These are phyloP conservation scores for Lenzites betulinus DNA, from an alignment of 768 basidiomycete species.

Conservation along the genomic window DNA sequence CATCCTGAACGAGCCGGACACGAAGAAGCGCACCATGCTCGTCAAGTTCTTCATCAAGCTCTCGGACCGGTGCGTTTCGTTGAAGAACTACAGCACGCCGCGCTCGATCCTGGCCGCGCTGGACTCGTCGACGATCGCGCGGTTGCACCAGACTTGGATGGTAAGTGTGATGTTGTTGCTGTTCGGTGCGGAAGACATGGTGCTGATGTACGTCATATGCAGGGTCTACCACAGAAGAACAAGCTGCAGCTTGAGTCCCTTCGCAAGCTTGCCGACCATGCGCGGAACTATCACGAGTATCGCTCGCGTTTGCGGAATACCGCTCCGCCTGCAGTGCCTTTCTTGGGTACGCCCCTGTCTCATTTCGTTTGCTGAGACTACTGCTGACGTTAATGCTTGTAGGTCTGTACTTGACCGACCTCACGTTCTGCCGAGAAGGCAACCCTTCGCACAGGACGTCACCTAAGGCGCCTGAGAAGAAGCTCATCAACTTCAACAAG, in stretches of 20 bases:
- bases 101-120: conserved; percentile 92
- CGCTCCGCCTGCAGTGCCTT: conserved; percentile 91
- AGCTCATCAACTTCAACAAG: conserved; percentile 94
- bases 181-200: background rate
- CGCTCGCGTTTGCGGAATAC: conserved; percentile 84
- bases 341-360: conserved; percentile 64
- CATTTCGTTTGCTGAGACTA: conserved; percentile 9
- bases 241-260: conserved; percentile 75
- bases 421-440: conserved; percentile 95
- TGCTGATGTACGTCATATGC: background rate
- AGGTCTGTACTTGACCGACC: conserved; percentile 88
- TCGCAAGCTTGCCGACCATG: conserved; percentile 87
- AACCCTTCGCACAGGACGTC: conserved; percentile 86
- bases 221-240: conserved; percentile 88
- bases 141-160: conserved; percentile 91
- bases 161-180: conserved; percentile 49
- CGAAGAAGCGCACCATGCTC: conserved; percentile 75
- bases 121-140: conserved; percentile 92
- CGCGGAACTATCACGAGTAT: conserved; percentile 90
- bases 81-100: conserved; percentile 92
- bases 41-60: conserved; percentile 95
- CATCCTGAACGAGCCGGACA: conserved; percentile 87
- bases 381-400: conserved; percentile 10
- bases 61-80: conserved; percentile 78
- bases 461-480: conserved; percentile 71